phyloP scores from a whole-genome alignment of 2,329 filamentous ascomycete species.

The Dactylellina leptospora region DNA sequence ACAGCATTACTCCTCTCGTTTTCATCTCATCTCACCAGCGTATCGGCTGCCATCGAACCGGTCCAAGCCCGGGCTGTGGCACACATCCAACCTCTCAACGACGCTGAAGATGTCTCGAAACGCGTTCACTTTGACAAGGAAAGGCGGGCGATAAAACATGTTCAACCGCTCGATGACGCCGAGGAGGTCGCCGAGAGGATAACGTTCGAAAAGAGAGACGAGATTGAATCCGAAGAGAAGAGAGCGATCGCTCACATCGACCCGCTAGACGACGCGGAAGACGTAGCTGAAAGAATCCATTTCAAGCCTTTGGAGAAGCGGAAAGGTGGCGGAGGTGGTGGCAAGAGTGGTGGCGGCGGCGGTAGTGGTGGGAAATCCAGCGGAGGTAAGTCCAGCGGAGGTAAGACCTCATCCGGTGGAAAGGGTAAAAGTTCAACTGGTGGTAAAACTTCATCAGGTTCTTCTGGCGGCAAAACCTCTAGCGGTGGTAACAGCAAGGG shows the following conservation, averaged over 20 bases:
- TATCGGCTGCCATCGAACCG: slow-evolving; percentile 16
- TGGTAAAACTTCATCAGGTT: slow-evolving; percentile 34
- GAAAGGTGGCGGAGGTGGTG: slow-evolving; percentile 32
- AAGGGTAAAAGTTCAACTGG: slow-evolving; percentile 34
- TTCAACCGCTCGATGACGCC: slow-evolving; percentile 10
- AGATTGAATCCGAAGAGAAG: neutral
- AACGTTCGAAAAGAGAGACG: slow-evolving; percentile 2
- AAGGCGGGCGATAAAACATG: slow-evolving; percentile 24
- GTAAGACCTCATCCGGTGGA: slow-evolving; percentile 57
- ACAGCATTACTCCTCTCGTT: slow-evolving; percentile 26
- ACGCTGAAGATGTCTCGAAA: slow-evolving; percentile 21
- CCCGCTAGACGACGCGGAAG: neutral
- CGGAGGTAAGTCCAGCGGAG: slow-evolving; percentile 61
- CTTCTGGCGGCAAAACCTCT: slow-evolving; percentile 12
- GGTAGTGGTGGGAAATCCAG: slow-evolving; percentile 60
- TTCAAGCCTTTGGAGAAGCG: slow-evolving; percentile 41
- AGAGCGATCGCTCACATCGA: too few species aligned
- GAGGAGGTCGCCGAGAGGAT: slow-evolving; percentile 24
- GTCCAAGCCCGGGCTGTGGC: slow-evolving; percentile 17
- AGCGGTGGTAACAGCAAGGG: slow-evolving; percentile 53
- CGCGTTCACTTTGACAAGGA: slow-evolving; percentile 19
- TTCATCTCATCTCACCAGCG: slow-evolving; percentile 4
- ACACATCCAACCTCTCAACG: slow-evolving; percentile 10
- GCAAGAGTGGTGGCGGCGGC: slow-evolving; percentile 22
- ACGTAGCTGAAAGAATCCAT: neutral